Evolutionary conservation across 2,329 filamentous ascomycete genomes (phyloP), one percentile per base, ranked within the genome.

Genomic region (Aureobasidium lini): DNA sequence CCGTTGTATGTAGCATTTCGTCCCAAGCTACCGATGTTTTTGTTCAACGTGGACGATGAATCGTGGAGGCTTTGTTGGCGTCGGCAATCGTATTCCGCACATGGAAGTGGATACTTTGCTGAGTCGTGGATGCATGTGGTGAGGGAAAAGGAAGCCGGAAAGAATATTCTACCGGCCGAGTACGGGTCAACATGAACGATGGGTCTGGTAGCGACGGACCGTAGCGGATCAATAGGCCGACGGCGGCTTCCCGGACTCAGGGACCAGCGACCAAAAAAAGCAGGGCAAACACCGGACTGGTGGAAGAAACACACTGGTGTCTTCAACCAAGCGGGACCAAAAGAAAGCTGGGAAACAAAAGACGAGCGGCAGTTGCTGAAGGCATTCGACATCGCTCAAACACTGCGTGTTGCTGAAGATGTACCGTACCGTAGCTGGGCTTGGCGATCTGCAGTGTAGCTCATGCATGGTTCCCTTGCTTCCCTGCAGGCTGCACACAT

Each of bases 381-480:
- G 47, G 47, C 34, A 29, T 36, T 50, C 10, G 18, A 28, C 47
- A 50, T 15, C 9, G 16, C 44, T 5, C 9, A 23, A 31, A 23
- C 9, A 16, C 48, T 31, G 48, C 15, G 47, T 16, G 48, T 11
- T 40, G 13, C 28, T 42, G 37, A 23, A 23, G 23, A 23, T 23
- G 23, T 23, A 23, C 23, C 23, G 23, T 23, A 23, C 10, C 34
- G 50, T 42, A 29, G 50, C 50, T 32, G 28, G n/a, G 39, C 50
- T 54, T 54, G 50, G 50, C 50, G 16, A 40, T 16, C 34, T 54
- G 39, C 39, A 54, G 50, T 54, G 50, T 32, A 39, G 50, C 50
- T 54, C 50, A 54, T 54, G 50, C 50, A 54, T 34, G 28, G 29
- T 31, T 31, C 37, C 50, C 50, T 54, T 54, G 50, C 50, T 54